Percentiles rank a stretch among this genome's conserved stretches.
Evolutionary conservation across 805 yeast species (phyloP).

Genomic region (Starmerella apis): DNA sequence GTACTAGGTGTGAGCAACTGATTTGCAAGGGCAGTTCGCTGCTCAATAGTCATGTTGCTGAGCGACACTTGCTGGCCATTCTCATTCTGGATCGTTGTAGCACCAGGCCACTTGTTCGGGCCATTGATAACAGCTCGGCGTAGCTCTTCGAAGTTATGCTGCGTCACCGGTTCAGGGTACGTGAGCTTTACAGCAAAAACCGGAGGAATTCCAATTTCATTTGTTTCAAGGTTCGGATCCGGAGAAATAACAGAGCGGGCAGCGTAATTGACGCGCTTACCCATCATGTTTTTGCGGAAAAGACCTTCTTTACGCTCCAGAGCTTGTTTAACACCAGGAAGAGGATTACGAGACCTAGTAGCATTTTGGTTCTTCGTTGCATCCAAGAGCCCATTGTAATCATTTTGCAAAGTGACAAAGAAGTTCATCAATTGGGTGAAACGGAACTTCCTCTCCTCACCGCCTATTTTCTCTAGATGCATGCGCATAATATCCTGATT

Average conservation of each 20-base stretch:
- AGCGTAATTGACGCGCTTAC: slow-evolving; percentile 97
- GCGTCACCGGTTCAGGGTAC: slow-evolving; percentile 95
- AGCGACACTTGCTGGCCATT: slow-evolving; percentile 77
- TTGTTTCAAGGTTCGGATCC: slow-evolving; percentile 95
- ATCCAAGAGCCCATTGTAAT: slow-evolving; percentile 88
- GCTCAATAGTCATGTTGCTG: slow-evolving; percentile 82
- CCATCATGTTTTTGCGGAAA: slow-evolving; percentile 99
- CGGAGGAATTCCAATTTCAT: slow-evolving; percentile 98
- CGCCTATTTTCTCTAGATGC: slow-evolving; percentile 48
- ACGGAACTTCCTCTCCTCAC: slow-evolving; percentile 58
- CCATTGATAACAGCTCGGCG: slow-evolving; percentile 95
- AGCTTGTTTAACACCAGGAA: slow-evolving; percentile 96
- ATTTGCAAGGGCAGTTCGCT: slow-evolving; percentile 88
- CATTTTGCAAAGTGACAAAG: slow-evolving; percentile 88
- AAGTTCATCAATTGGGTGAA: slow-evolving; percentile 91
- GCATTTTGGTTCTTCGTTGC: slow-evolving; percentile 76
- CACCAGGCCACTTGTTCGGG: slow-evolving; percentile 98
- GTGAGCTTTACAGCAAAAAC: slow-evolving; percentile 93
- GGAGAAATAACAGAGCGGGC: slow-evolving; percentile 99
- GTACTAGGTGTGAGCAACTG: slow-evolving; percentile 73
- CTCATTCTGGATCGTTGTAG: slow-evolving; percentile 88
- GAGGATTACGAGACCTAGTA: slow-evolving; percentile 56
- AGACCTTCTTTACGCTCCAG: slow-evolving; percentile 93
- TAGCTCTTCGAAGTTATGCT: slow-evolving; percentile 78
- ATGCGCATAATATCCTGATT: slow-evolving; percentile 66